phyloP scores from a whole-genome alignment of 1,139 yeast species.

The Candida tropicalis region DNA sequence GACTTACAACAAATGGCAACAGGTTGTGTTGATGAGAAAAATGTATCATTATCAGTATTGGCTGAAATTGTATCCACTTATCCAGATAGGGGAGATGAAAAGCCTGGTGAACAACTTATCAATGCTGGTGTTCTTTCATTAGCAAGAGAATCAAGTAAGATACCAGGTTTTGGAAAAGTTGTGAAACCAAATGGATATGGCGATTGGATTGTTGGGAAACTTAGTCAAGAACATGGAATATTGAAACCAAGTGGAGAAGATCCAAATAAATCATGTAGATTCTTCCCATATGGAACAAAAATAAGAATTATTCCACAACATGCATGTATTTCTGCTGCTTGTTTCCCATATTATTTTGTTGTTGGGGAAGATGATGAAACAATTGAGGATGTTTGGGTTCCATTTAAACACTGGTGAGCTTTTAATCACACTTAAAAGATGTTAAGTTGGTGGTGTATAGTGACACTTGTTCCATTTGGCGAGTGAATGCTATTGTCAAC shows the following conservation, averaged over 20 bases:
- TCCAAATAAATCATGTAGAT: constrained; percentile 25
- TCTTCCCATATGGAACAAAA: constrained; percentile 57
- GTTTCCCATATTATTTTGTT: constrained; percentile 60
- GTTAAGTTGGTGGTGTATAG: no score
- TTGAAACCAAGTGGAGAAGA: constrained; percentile 34
- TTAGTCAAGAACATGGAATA: constrained; percentile 70
- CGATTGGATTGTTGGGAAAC: constrained; percentile 57
- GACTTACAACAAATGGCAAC: constrained; percentile 79
- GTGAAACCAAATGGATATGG: constrained; percentile 38
- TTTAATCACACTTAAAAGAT: no score
- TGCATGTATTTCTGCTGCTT: constrained; percentile 71
- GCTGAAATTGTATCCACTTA: constrained; percentile 69
- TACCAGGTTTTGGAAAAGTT: constrained; percentile 53
- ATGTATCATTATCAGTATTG: constrained; percentile 58
- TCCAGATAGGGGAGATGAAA: constrained; percentile 46
- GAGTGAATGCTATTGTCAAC: no score
- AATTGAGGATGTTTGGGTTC: constrained; percentile 66
- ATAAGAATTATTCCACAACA: constrained; percentile 70
- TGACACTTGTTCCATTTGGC: no score
- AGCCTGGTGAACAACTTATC: constrained; percentile 62
- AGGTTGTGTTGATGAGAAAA: constrained; percentile 48
- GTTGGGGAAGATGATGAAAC: constrained; percentile 53
- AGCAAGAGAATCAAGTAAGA: constrained; percentile 61
- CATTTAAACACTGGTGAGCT: constrained; percentile 57
- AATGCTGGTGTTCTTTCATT: constrained; percentile 77